These are phyloP conservation scores for Russula lepida DNA, from an alignment of 768 basidiomycete species.

Conservation along the genomic window DNA sequence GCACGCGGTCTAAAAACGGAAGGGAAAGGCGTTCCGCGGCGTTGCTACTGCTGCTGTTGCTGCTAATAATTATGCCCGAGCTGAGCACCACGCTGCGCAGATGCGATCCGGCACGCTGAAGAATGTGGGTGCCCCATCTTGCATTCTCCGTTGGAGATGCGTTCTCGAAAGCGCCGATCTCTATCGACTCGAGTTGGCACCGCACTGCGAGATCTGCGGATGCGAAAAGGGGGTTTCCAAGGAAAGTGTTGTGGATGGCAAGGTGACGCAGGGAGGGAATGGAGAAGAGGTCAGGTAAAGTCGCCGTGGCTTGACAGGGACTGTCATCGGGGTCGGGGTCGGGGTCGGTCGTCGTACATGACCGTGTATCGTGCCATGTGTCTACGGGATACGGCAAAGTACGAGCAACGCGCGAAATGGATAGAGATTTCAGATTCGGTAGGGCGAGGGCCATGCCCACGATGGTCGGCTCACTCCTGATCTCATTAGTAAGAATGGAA, in stretches of 20 bases:
- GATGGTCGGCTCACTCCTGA: slow-evolving; percentile 17
- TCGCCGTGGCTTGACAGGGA: background rate
- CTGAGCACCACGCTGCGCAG: slow-evolving; percentile 4
- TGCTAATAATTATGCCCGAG: background rate
- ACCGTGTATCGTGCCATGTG: background rate
- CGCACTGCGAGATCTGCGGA: background rate
- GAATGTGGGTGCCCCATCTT: slow-evolving; percentile 11
- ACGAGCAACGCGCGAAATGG: slow-evolving; percentile 18
- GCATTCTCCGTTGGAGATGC: slow-evolving; percentile 15
- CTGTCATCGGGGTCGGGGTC: background rate
- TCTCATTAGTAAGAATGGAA: background rate
- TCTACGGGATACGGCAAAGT: background rate
- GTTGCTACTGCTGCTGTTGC: too few species aligned
- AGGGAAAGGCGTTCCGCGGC: slow-evolving; percentile 5
- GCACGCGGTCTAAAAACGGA: slow-evolving; percentile 10
- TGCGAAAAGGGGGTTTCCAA: slow-evolving; percentile 17
- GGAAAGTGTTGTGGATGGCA: slow-evolving; percentile 14
- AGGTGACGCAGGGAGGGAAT: slow-evolving; percentile 16
- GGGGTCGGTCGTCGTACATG: background rate
- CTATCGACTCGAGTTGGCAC: slow-evolving; percentile 12
- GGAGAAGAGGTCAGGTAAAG: slow-evolving; percentile 10
- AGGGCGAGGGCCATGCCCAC: slow-evolving; percentile 16
- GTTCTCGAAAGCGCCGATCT: slow-evolving; percentile 17
- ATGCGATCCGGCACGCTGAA: slow-evolving; percentile 5
- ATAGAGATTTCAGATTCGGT: slow-evolving; percentile 16